Evolutionary conservation across 345 rosid species (phyloP), one percentile per base, ranked within the genome.

Genomic region (Rhizophora mangle): DNA sequence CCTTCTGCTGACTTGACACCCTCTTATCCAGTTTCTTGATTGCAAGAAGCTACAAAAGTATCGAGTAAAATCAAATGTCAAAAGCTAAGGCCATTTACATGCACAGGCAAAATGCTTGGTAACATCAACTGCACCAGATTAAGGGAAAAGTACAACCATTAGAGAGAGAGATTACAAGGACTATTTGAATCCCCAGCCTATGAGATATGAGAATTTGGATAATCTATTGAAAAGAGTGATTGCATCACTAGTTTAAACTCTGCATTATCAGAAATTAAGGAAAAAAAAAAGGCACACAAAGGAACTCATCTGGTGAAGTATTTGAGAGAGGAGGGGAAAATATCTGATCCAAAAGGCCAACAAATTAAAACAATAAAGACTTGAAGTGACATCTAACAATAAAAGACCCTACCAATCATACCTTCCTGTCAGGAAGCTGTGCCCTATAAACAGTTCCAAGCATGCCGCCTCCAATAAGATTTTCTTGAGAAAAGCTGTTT

Each of bases 401-500:
- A 58, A 55, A 62, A 51, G 62, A 53, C 10, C 54, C 60, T 51
- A 68, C 37, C 37, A 34, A 71, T 15, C 63, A 24, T 86, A 95
- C 98, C 96, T 89, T 96, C 60, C 90, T 89, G 59, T 77, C 72
- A 55, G 98, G 92, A 83, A 89, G 93, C 74, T 88, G 81, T 69
- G 99, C 99, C 73, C 85, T 83, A 63, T 92, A 96, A 70, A 96
- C 97, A 78, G 74, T 89, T 59, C 99, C 99, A 36, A 96, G 90
- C 97, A 89, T 96, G 72, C 99, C 99, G 5, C 83, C 78, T 71
- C 97, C 98, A 34, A 96, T 79, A 62, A 87, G 79, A 80, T 90
- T 92, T 65, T 96, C 98, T 79, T 82, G 96, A 75, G 98, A 85
- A 83, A 96, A 96, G 89, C 99, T 96, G 65, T 90, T 88, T 31